phyloP scores from a whole-genome alignment of 441 rosid genomes.

The Cnidoscolus chayamansa region DNA sequence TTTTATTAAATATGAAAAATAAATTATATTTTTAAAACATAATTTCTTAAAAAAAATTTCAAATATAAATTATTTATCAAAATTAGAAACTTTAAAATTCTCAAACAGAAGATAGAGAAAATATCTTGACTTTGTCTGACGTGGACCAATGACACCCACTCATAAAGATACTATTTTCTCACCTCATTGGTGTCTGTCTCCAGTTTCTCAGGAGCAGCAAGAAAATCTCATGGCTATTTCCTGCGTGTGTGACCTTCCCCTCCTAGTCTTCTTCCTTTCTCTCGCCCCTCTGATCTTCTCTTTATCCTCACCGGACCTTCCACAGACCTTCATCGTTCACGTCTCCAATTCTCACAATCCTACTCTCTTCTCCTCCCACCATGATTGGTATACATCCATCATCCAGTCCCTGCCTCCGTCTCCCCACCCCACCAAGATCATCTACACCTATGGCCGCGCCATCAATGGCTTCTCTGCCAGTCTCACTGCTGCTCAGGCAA shows the following conservation, averaged over 20 bases:
- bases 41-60: no score
- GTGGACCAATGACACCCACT: no score
- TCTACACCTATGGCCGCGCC: conserved; percentile 58
- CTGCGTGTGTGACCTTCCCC: conserved; percentile 24
- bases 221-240: conserved; percentile 41
- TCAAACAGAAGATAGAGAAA: no score
- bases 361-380: conserved; percentile 43
- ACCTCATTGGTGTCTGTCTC: conserved; percentile 1
- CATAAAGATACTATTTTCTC: not conserved
- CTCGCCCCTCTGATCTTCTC: conserved; percentile 17
- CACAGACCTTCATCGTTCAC: conserved; percentile 62
- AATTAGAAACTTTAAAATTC: no score
- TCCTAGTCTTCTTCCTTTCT: conserved; percentile 20
- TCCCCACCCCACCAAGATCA: conserved; percentile 45
- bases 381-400: conserved; percentile 59
- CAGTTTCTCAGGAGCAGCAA: conserved; percentile 24
- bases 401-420: conserved; percentile 48
- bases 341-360: conserved; percentile 61
- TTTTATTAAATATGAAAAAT: no score
- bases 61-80: no score
- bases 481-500: conserved; percentile 48
- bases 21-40: no score
- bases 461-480: conserved; percentile 68
- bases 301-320: conserved; percentile 25
- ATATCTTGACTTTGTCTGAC: no score